Percentiles rank a stretch among this genome's conserved stretches.
Evolutionary conservation across 768 basidiomycete species (phyloP).

Genomic region (Phylloporus rhodoxanthus): DNA sequence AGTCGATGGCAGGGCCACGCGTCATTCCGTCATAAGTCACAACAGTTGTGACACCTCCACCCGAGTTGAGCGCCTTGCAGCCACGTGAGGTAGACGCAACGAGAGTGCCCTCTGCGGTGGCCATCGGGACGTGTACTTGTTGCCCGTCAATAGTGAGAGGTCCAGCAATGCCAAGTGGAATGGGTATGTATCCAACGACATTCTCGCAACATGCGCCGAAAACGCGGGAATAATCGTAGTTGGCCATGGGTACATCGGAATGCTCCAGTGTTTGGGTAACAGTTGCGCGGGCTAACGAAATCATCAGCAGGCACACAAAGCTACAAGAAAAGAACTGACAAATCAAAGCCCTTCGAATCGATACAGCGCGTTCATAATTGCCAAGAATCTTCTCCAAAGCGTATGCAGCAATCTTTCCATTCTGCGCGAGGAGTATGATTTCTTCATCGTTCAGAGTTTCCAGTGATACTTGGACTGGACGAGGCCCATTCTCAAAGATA

Average conservation of each 20-base stretch:
- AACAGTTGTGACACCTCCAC: slow-evolving; percentile 93
- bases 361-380: slow-evolving; percentile 81
- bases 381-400: slow-evolving; percentile 93
- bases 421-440: slow-evolving; percentile 79
- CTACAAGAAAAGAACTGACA: slow-evolving; percentile 49
- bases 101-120: slow-evolving; percentile 98
- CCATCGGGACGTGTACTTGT: slow-evolving; percentile 92
- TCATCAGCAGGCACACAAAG: slow-evolving; percentile 7
- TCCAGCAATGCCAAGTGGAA: slow-evolving; percentile 95
- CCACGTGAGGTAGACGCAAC: slow-evolving; percentile 97
- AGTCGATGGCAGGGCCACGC: slow-evolving; percentile 96
- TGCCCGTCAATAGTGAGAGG: slow-evolving; percentile 87
- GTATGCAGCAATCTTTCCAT: slow-evolving; percentile 92
- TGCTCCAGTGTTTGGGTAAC: slow-evolving; percentile 75
- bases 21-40: slow-evolving; percentile 94
- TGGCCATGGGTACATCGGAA: slow-evolving; percentile 73
- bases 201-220: slow-evolving; percentile 98
- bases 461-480: slow-evolving; percentile 51
- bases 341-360: slow-evolving; percentile 80
- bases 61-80: slow-evolving; percentile 95
- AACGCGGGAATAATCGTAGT: slow-evolving; percentile 92
- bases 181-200: slow-evolving; percentile 93
- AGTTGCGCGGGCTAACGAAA: slow-evolving; percentile 68
- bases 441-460: slow-evolving; percentile 83
- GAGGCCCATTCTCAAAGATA: slow-evolving; percentile 70